Evolutionary conservation across 352 stramenopile species (phyloP), one percentile per base, ranked within the genome.

Genomic region (Phytophthora agathidicida): DNA sequence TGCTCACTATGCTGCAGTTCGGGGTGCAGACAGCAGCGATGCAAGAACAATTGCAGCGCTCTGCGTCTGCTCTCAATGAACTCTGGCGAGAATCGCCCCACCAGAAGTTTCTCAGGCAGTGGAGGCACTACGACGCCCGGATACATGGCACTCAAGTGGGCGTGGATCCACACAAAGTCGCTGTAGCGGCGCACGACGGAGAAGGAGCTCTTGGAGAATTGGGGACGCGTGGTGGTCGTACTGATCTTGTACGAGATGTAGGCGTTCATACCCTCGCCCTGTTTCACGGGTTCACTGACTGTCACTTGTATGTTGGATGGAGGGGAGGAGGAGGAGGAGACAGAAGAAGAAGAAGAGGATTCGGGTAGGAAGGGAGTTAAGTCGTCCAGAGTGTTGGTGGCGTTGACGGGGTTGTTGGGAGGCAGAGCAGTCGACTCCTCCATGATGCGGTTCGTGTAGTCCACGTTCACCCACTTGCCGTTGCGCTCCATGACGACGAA

Each of bases 161-260:
- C 84, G 37, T 98, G 93, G 8, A 99, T 77, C 96, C 96, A 99
- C 3, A 98, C 75, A 80, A 99, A 99, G 68, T 99, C 96, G 47
- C 87, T 97, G 71, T 94, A 96, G 36, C 96, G 90, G 10, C 96
- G 81, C 11, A 98, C 80, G 16, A 98, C 95, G 1, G 88, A 90
- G 55, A 96, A 97, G 20, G 88, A 84, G 62, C 68, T 85, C 67
- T 88, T 93, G 41, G 88, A 75, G 61, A 95, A 95, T 66, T 94
- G 87, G 19, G 83, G 77, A 2, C 86, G 81, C 28, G 76, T 89
- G 7, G 86, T 96, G 5, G 17, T 62, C 0, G 81, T 96, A 38
- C 68, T 80, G 68, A 98, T 96, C 59, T 98, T 98, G 81, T 99
- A 99, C 50, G 91, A 98, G 38, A 98, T 98, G 70, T 98, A 99